Evolutionary conservation across 108 stramenopile genomes (phyloP).

Genomic region (Seminavis robusta): DNA sequence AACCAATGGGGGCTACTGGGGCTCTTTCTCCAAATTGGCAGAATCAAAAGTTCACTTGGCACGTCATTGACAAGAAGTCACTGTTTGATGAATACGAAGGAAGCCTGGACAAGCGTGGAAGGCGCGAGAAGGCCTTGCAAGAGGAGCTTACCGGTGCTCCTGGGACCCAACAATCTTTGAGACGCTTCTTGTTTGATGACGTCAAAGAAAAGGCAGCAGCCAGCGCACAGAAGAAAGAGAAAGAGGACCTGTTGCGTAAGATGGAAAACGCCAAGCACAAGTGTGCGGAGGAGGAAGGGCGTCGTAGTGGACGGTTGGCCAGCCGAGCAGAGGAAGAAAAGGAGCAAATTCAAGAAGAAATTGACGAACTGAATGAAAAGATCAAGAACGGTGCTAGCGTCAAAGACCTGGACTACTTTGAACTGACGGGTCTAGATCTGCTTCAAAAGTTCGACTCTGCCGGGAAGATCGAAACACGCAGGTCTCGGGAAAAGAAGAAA

Average conservation of each 20-base stretch:
- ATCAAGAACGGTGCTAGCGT: not conserved
- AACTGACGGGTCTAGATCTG: slow-evolving; percentile 56
- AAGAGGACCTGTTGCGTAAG: slow-evolving; percentile 49
- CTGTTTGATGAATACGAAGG: slow-evolving; percentile 56
- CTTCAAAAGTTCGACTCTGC: slow-evolving; percentile 14
- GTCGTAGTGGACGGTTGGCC: slow-evolving; percentile 71
- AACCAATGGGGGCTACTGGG: slow-evolving; percentile 25
- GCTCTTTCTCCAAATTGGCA: slow-evolving; percentile 38
- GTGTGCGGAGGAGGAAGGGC: slow-evolving; percentile 41
- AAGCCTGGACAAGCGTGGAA: slow-evolving; percentile 71
- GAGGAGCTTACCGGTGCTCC: slow-evolving; percentile 32
- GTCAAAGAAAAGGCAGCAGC: slow-evolving; percentile 49
- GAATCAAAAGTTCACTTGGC: slow-evolving; percentile 58
- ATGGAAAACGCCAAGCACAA: slow-evolving; percentile 60
- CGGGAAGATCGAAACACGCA: not conserved
- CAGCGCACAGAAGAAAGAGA: slow-evolving; percentile 34
- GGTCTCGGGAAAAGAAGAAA: slow-evolving; percentile 7
- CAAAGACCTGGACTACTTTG: slow-evolving; percentile 41
- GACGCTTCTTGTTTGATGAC: slow-evolving; percentile 61
- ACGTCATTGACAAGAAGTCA: slow-evolving; percentile 64
- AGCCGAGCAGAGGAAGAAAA: slow-evolving; percentile 55
- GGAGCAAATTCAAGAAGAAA: slow-evolving; percentile 25
- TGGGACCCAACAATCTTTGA: slow-evolving; percentile 30
- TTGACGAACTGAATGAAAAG: slow-evolving; percentile 7
- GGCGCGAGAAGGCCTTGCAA: slow-evolving; percentile 60